These are phyloP conservation scores for Xylariaceae sp. DNA, from an alignment of 2,329 filamentous ascomycete genomes.

Conservation along the genomic window DNA sequence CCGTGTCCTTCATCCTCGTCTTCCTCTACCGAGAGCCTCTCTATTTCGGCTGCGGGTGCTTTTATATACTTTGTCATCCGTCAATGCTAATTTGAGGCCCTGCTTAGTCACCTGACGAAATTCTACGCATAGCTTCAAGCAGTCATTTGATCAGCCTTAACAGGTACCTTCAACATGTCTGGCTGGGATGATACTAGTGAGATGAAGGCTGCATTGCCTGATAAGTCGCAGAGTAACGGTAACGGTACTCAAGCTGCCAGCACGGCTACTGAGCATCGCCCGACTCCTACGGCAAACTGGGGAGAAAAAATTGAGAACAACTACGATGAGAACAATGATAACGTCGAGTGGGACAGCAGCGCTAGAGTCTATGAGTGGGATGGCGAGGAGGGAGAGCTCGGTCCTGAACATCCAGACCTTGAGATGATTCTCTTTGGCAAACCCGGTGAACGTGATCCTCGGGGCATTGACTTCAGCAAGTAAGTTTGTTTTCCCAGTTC, in stretches of 20 bases:
- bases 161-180: conserved; percentile 37
- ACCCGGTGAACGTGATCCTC: conserved; percentile 59
- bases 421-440: conserved; percentile 77
- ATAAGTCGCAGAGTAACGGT: conserved; percentile 17
- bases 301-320: conserved; percentile 52
- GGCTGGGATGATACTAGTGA: conserved; percentile 30
- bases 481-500: conserved; percentile 25
- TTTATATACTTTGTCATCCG: too few relatives aligned
- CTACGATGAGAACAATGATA: conserved; percentile 48
- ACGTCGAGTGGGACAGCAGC: conserved; percentile 56
- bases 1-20: too few relatives aligned
- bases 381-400: conserved; percentile 86
- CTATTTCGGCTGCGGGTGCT: too few relatives aligned
- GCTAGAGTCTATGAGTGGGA: conserved; percentile 81
- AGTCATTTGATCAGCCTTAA: too few relatives aligned
- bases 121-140: too few relatives aligned
- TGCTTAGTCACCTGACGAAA: too few relatives aligned
- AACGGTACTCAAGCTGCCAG: conserved; percentile 10
- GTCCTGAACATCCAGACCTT: conserved; percentile 70
- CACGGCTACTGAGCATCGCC: conserved; percentile 11
- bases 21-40: too few relatives aligned
- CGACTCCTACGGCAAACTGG: conserved; percentile 49
- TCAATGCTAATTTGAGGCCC: too few relatives aligned
- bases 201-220: conserved; percentile 43
- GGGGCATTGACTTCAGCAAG: conserved; percentile 53